Conservation (phyloP, 2,329 filamentous ascomycete genomes). For the Rhinocladiella similis region DNA sequence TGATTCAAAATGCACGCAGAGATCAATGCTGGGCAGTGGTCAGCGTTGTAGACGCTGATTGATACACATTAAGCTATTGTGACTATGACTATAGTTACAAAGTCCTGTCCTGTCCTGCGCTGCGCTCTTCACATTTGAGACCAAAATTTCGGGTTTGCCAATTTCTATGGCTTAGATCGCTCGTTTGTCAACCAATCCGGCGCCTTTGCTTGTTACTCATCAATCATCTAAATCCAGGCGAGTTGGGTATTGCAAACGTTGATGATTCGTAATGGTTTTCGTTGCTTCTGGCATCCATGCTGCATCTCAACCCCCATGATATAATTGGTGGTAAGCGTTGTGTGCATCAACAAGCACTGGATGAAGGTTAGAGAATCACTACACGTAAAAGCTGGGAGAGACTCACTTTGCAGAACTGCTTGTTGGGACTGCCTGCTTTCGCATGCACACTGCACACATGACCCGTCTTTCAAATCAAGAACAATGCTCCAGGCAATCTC, state of each 20-base stretch:
- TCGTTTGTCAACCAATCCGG: slow-evolving; percentile 3
- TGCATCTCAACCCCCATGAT: slow-evolving; percentile 15
- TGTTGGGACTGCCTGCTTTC: slow-evolving; percentile 57
- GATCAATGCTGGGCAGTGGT: neutral
- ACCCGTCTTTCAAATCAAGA: slow-evolving; percentile 62
- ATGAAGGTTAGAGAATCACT: neutral
- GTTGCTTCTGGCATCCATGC: slow-evolving; percentile 6
- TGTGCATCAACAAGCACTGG: slow-evolving; percentile 46
- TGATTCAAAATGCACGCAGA: neutral
- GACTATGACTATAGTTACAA: neutral
- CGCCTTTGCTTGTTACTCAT: slow-evolving; percentile 19
- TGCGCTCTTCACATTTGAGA: neutral
- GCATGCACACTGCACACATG: slow-evolving; percentile 63
- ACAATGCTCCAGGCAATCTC: slow-evolving; percentile 85
- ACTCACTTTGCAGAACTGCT: slow-evolving; percentile 53
- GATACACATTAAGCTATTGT: neutral
- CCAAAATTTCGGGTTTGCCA: neutral
- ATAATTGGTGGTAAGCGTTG: slow-evolving; percentile 33
- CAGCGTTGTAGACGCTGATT: neutral
- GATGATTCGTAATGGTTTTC: slow-evolving; percentile 6
- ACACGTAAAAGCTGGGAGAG: neutral
- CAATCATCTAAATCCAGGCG: slow-evolving; percentile 3
- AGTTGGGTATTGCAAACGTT: slow-evolving; percentile 11
- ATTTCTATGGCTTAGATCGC: slow-evolving; percentile 1
- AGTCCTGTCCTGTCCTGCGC: neutral